Evolutionary conservation across 495 filamentous ascomycete genomes (phyloP).

Genomic region (Rostrohypoxylon terebratum): DNA sequence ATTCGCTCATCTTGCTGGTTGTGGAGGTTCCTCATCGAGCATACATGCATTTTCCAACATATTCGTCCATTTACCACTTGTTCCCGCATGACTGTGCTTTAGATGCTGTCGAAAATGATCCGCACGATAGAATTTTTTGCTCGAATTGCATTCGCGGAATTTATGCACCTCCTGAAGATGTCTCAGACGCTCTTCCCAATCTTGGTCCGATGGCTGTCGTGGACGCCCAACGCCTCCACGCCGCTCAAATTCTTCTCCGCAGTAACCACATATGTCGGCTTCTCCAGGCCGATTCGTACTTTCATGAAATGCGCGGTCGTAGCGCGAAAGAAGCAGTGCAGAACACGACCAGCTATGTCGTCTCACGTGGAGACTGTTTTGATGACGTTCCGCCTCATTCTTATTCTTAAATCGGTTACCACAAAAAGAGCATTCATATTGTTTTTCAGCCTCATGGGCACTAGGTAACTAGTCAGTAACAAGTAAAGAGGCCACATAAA

Average conservation of each 20-base stretch:
- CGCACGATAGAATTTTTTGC: constrained; percentile 97
- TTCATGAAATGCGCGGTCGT: constrained; percentile 86
- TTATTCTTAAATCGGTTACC: constrained; percentile 99
- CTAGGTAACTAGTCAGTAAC: constrained; percentile 49
- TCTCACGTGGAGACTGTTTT: constrained; percentile 94
- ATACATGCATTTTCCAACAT: constrained; percentile 97
- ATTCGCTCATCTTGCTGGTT: constrained; percentile 48
- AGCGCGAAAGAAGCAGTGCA: constrained; percentile 71
- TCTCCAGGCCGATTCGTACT: constrained; percentile 69
- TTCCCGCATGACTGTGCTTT: constrained; percentile 97
- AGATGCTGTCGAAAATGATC: constrained; percentile 98
- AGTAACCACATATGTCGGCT: constrained; percentile 92
- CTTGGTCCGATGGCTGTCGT: constrained; percentile 60
- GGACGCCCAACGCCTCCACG: constrained; percentile 56
- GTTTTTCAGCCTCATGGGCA: constrained; percentile 90
- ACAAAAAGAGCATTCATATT: constrained; percentile 93
- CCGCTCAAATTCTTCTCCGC: constrained; percentile 90
- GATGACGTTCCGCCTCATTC: constrained; percentile 97
- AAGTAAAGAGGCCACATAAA: background rate
- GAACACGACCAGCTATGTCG: constrained; percentile 99
- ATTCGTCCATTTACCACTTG: constrained; percentile 99
- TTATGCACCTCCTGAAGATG: constrained; percentile 94
- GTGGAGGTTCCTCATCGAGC: constrained; percentile 79
- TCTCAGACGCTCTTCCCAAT: constrained; percentile 87
- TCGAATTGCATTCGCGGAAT: constrained; percentile 97